Percentiles rank a stretch among this genome's conserved stretches.
Evolutionary conservation across 2,329 filamentous ascomycete species (phyloP).

Genomic region (Fusarium acutatum): DNA sequence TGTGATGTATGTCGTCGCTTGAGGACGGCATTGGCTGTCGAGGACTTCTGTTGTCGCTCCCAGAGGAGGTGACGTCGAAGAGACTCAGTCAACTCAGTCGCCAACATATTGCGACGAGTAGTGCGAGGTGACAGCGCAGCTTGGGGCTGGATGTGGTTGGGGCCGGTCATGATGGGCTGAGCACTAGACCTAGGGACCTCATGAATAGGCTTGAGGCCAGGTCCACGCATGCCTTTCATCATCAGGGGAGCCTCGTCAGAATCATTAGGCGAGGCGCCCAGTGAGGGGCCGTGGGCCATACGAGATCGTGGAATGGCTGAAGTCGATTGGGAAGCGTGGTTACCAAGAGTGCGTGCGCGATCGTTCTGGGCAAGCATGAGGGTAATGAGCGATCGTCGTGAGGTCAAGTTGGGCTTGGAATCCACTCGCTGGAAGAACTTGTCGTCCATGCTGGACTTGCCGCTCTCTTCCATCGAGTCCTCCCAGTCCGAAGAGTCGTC

Average conservation of each 20-base stretch:
- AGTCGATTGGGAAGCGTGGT: constrained; percentile 72
- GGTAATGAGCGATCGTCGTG: constrained; percentile 87
- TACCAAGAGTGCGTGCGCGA: constrained; percentile 74
- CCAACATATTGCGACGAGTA: constrained; percentile 93
- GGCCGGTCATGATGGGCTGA: constrained; percentile 81
- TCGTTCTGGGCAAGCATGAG: constrained; percentile 84
- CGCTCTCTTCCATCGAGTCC: constrained; percentile 80
- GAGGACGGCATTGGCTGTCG: constrained; percentile 85
- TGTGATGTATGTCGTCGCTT: constrained; percentile 92
- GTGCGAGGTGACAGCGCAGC: constrained; percentile 89
- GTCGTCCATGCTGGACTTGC: constrained; percentile 83
- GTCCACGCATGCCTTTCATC: constrained; percentile 67
- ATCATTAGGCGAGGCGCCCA: constrained; percentile 64
- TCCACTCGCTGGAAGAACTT: constrained; percentile 91
- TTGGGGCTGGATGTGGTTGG: constrained; percentile 71
- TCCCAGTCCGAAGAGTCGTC: constrained; percentile 70
- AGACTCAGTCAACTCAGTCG: constrained; percentile 92
- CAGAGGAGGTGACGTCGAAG: constrained; percentile 90
- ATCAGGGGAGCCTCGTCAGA: constrained; percentile 69
- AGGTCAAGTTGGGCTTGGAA: constrained; percentile 84
- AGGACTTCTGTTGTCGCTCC: constrained; percentile 95
- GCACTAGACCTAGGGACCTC: constrained; percentile 72
- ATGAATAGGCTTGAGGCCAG: constrained; percentile 62
- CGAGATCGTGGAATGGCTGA: constrained; percentile 73
- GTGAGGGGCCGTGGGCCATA: constrained; percentile 54